Conservation (phyloP, 1,139 yeast genomes). For the Debaryomyces udenii region DNA sequence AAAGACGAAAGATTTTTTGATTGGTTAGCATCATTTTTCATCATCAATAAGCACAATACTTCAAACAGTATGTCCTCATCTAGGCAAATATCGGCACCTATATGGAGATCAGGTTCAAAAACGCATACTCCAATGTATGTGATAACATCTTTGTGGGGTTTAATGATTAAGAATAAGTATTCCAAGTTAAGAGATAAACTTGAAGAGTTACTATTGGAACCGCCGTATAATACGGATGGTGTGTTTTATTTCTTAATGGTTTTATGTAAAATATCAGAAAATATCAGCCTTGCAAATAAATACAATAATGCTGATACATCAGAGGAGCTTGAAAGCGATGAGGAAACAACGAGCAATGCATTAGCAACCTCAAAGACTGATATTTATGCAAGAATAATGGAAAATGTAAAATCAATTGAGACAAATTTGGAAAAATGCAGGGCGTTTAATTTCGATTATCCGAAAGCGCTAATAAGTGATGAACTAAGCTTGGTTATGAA, state of each 20-base stretch:
- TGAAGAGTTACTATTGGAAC: constrained; percentile 44
- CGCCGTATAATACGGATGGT: constrained; percentile 51
- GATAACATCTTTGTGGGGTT: constrained; percentile 40
- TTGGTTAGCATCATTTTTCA: constrained; percentile 37
- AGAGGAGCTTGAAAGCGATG: constrained; percentile 19
- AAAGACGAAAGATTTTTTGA: constrained; percentile 38
- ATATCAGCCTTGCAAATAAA: constrained; percentile 17
- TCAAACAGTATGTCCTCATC: constrained; percentile 10
- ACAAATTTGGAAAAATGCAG: constrained; percentile 32
- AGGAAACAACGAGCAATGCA: constrained; percentile 16
- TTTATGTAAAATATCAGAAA: constrained; percentile 30
- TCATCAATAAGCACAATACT: constrained; percentile 15
- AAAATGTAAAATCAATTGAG: constrained; percentile 22
- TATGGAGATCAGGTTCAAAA: constrained; percentile 42
- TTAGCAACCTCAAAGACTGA: constrained; percentile 11
- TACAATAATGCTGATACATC: constrained; percentile 11
- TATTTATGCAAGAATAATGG: constrained; percentile 12
- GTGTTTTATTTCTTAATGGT: constrained; percentile 37
- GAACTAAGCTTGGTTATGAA: constrained; percentile 15
- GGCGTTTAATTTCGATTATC: constrained; percentile 31
- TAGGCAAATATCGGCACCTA: constrained; percentile 33
- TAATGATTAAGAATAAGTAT: constrained; percentile 31
- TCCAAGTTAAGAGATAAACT: constrained; percentile 31
- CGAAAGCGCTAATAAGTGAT: constrained; percentile 25
- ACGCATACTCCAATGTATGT: constrained; percentile 42